phyloP scores from a whole-genome alignment of 768 basidiomycete species.

The Boletus barrowsii region DNA sequence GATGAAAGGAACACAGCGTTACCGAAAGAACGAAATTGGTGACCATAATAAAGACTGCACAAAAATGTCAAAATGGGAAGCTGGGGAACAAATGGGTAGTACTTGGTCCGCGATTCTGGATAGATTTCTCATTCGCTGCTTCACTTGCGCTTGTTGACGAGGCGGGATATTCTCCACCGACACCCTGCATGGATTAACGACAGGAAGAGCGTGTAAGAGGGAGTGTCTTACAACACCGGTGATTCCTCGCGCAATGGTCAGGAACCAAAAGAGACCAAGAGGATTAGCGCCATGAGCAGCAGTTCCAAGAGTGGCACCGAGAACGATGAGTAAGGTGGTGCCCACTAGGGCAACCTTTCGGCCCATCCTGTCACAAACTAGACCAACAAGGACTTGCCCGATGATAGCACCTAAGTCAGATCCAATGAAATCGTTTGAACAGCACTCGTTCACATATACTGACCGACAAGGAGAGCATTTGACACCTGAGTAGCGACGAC shows the following conservation, averaged over 20 bases:
- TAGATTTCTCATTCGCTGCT: constrained; percentile 68
- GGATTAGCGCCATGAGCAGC: constrained; percentile 59
- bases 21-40: constrained; percentile 70
- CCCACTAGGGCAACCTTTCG: constrained; percentile 70
- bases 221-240: constrained; percentile 53
- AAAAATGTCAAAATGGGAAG: constrained; percentile 1
- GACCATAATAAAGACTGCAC: constrained; percentile 67
- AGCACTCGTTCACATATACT: constrained; percentile 15
- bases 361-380: constrained; percentile 72
- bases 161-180: constrained; percentile 77
- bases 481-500: constrained; percentile 64
- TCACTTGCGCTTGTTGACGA: constrained; percentile 68
- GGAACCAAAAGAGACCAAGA: constrained; percentile 67
- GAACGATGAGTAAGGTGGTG: constrained; percentile 66
- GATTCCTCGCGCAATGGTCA: constrained; percentile 69
- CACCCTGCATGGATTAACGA: constrained; percentile 42
- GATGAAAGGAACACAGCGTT: constrained; percentile 15
- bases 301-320: constrained; percentile 66
- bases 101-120: constrained; percentile 60
- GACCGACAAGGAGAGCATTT: constrained; percentile 68
- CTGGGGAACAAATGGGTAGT: constrained; percentile 3
- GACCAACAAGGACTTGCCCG: constrained; percentile 60
- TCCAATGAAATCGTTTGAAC: constrained; percentile 1
- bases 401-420: constrained; percentile 50
- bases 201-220: neutral